Evolutionary conservation across 352 stramenopile genomes (phyloP).

Genomic region (Phytophthora vignae): DNA sequence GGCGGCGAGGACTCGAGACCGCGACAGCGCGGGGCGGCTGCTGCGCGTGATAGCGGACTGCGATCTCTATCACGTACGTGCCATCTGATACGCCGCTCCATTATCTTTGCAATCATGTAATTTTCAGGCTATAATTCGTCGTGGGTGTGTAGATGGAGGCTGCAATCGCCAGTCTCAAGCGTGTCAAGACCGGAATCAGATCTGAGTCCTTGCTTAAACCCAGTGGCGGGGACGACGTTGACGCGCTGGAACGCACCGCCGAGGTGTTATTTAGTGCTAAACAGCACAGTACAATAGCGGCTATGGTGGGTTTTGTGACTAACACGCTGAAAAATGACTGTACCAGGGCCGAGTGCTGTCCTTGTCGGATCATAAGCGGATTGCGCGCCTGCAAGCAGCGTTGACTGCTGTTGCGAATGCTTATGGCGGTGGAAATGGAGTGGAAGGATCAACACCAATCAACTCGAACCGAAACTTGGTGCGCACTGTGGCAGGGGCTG

Average conservation of each 20-base stretch:
- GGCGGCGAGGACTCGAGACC: slow-evolving; percentile 15
- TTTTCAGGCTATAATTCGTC: slow-evolving; percentile 1
- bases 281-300: not conserved
- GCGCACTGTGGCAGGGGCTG: slow-evolving; percentile 40
- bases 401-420: slow-evolving; percentile 36
- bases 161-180: slow-evolving; percentile 38
- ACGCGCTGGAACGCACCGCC: slow-evolving; percentile 18
- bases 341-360: slow-evolving; percentile 39
- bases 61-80: slow-evolving; percentile 53
- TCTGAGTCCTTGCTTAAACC: slow-evolving; percentile 27
- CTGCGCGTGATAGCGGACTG: slow-evolving; percentile 50
- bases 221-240: slow-evolving; percentile 3
- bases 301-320: slow-evolving; percentile 2
- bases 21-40: slow-evolving; percentile 46
- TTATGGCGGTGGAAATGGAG: slow-evolving; percentile 14
- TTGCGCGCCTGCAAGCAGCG: slow-evolving; percentile 59
- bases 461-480: slow-evolving; percentile 53
- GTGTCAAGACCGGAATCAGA: slow-evolving; percentile 23
- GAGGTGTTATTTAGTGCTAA: slow-evolving; percentile 21
- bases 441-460: not conserved
- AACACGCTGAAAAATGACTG: slow-evolving; percentile 10
- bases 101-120: slow-evolving; percentile 3
- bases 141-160: slow-evolving; percentile 44
- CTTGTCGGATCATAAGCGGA: slow-evolving; percentile 67
- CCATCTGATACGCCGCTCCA: not conserved